Percentiles rank a stretch among this genome's conserved stretches.
Evolutionary conservation across 2,329 filamentous ascomycete species (phyloP).

Genomic region (Neofusicoccum laricinum): DNA sequence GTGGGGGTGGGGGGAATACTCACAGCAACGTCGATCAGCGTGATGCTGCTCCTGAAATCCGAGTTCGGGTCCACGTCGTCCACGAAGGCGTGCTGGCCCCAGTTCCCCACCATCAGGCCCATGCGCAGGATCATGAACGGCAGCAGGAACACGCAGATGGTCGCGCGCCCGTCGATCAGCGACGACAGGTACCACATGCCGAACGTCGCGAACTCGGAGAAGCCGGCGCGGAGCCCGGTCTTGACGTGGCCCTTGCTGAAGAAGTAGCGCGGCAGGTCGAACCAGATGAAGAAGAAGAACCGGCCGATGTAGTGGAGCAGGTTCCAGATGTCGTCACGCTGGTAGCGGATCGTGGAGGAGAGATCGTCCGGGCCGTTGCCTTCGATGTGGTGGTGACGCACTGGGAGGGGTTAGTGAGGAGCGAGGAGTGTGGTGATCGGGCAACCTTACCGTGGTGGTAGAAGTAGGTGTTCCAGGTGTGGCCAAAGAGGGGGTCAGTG

Average conservation of each 20-base stretch:
- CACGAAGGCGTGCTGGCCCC: constrained; percentile 80
- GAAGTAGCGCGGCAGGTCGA: constrained; percentile 74
- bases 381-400: constrained; percentile 65
- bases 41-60: constrained; percentile 76
- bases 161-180: constrained; percentile 38
- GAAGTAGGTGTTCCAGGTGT: constrained; percentile 82
- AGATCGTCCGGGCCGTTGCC: constrained; percentile 75
- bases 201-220: constrained; percentile 60
- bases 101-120: constrained; percentile 78
- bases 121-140: constrained; percentile 65
- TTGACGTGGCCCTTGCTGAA: constrained; percentile 56
- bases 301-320: constrained; percentile 71
- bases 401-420: neutral
- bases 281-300: constrained; percentile 71
- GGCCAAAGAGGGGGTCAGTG: constrained; percentile 72
- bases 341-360: constrained; percentile 72
- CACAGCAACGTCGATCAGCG: constrained; percentile 74
- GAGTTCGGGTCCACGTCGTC: constrained; percentile 72
- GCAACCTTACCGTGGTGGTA: constrained; percentile 74
- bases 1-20: constrained; percentile 31
- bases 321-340: constrained; percentile 64
- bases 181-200: constrained; percentile 15
- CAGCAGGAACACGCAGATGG: constrained; percentile 63
- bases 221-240: constrained; percentile 55
- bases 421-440: constrained; percentile 40